Evolutionary conservation across 2,329 filamentous ascomycete genomes (phyloP).

Genomic region (Trichocomaceae sp.): DNA sequence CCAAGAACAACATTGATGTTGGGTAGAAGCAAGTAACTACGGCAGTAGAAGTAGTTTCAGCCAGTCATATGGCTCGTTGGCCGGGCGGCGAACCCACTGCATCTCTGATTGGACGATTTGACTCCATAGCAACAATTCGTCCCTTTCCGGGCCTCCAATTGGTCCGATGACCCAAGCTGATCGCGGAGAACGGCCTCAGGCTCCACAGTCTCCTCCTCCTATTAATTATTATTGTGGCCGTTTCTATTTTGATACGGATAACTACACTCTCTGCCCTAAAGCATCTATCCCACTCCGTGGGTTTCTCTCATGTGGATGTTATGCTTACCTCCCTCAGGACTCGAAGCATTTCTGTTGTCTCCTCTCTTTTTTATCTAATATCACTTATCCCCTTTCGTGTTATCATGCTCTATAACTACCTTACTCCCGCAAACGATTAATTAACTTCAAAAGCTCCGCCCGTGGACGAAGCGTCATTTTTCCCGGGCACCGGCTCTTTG

Average conservation of each 20-base stretch:
- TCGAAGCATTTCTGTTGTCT: not conserved
- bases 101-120: not conserved
- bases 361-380: not conserved
- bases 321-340: not conserved
- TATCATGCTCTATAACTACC: not conserved
- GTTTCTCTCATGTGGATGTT: not conserved
- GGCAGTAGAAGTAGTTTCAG: constrained; percentile 8
- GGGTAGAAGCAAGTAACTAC: too few relatives aligned
- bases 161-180: not conserved
- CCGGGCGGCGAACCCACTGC: not conserved
- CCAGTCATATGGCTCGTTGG: not conserved
- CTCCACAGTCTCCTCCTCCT: not conserved
- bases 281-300: not conserved
- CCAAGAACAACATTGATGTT: too few relatives aligned
- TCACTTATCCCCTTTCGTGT: not conserved
- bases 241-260: not conserved
- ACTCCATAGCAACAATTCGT: not conserved
- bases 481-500: not conserved
- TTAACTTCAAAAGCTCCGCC: not conserved
- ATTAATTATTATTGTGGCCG: not conserved
- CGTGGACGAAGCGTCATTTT: not conserved
- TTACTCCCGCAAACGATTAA: not conserved
- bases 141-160: not conserved
- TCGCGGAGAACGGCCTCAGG: not conserved
- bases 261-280: not conserved